A percentile compares a stretch with the other conserved stretches of the same genome.
phyloP scores from a whole-genome alignment of 2,329 filamentous ascomycete genomes.

The Curvularia hawaiiensis region DNA sequence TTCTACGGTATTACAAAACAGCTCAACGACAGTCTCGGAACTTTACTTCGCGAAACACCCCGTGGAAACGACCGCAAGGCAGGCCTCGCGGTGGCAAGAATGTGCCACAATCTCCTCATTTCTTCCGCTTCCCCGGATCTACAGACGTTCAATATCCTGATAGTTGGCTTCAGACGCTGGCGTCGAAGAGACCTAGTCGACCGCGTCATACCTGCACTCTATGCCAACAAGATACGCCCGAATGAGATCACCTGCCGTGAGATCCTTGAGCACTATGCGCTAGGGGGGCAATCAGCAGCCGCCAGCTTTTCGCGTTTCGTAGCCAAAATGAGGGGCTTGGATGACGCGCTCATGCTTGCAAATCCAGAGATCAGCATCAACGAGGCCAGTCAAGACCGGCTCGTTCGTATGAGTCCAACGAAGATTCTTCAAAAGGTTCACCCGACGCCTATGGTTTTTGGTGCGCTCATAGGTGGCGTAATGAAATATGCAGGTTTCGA shows the following conservation, averaged over 20 bases:
- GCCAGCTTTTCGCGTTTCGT: conserved; percentile 48
- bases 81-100: conserved; percentile 35
- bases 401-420: conserved; percentile 27
- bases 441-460: conserved; percentile 53
- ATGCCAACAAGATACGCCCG: conserved; percentile 49
- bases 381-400: conserved; percentile 31
- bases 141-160: conserved; percentile 72
- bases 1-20: conserved; percentile 37
- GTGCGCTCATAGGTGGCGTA: conserved; percentile 49
- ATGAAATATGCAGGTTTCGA: conserved; percentile 54
- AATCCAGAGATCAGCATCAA: conserved; percentile 47
- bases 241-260: conserved; percentile 53
- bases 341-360: conserved; percentile 49
- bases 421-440: conserved; percentile 52
- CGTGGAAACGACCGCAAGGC: conserved; percentile 19
- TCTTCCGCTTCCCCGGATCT: conserved; percentile 67
- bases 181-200: conserved; percentile 32
- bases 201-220: conserved; percentile 38
- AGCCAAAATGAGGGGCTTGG: conserved; percentile 49
- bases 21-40: conserved; percentile 40
- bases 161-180: conserved; percentile 62
- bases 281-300: conserved; percentile 27
- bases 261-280: conserved; percentile 50
- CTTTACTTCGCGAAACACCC: conserved; percentile 22
- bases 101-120: conserved; percentile 69